Percentiles rank a stretch among this genome's conserved stretches.
phyloP scores from a whole-genome alignment of 169 alveolate genomes.

The Plasmodium berghei region DNA sequence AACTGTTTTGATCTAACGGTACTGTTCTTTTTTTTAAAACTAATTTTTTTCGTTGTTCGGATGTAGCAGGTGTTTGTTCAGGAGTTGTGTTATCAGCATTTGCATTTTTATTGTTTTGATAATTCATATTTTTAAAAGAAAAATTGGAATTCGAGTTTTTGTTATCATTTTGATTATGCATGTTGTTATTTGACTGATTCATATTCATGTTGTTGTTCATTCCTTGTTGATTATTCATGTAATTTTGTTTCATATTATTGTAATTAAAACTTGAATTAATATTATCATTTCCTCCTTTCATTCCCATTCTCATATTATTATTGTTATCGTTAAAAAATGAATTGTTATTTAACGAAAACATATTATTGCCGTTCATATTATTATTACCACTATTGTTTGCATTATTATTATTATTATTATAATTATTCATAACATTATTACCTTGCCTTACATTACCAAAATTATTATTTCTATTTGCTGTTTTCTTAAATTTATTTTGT shows the following conservation, averaged over 20 bases:
- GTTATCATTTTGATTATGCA: constrained; percentile 23
- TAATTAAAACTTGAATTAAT: constrained; percentile 27
- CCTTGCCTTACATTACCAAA: constrained; percentile 51
- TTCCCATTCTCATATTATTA: constrained; percentile 42
- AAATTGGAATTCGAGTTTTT: constrained; percentile 19
- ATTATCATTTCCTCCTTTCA: constrained; percentile 19
- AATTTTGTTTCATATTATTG: constrained; percentile 33
- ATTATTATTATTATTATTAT: constrained; percentile 10
- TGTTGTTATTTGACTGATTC: constrained; percentile 41
- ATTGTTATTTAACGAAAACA: constrained; percentile 24
- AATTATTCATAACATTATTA: constrained; percentile 26
- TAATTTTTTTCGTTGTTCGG: constrained; percentile 66
- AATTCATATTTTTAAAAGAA: constrained; percentile 48
- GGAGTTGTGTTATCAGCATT: constrained; percentile 9
- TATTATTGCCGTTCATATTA: constrained; percentile 8
- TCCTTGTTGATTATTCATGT: constrained; percentile 19
- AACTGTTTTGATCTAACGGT: constrained; percentile 51
- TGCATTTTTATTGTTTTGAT: constrained; percentile 12
- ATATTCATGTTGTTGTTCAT: constrained; percentile 8
- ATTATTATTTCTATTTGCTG: constrained; percentile 32
- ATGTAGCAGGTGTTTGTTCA: background rate
- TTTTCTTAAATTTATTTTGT: constrained; percentile 59
- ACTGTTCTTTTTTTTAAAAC: constrained; percentile 67
- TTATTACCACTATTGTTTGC: background rate
- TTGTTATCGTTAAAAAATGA: constrained; percentile 36